Conservation (phyloP, 345 rosid species). For the Heritiera fomes region DNA sequence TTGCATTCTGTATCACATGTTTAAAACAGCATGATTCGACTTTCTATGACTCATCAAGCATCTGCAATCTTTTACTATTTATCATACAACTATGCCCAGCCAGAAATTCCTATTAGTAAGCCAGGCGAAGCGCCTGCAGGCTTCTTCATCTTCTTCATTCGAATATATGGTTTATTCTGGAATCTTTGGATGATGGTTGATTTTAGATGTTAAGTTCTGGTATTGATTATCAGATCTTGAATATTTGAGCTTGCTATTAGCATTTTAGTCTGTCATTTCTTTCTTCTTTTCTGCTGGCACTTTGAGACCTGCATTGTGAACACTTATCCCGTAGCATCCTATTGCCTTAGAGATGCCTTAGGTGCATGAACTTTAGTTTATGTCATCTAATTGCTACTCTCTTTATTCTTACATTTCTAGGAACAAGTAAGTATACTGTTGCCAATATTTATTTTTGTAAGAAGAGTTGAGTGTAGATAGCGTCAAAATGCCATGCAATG, state of each 20-base stretch:
- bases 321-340: neutral
- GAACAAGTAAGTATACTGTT: neutral
- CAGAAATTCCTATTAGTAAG: neutral
- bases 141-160: neutral
- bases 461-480: neutral
- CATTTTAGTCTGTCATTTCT: neutral
- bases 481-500: neutral
- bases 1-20: neutral
- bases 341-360: neutral
- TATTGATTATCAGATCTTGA: neutral
- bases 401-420: neutral
- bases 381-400: neutral
- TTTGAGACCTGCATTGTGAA: neutral
- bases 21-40: slow-evolving; percentile 4
- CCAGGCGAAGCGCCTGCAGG: neutral
- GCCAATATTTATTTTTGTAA: neutral
- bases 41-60: neutral
- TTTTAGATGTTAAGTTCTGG: neutral
- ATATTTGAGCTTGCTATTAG: too few species aligned
- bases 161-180: neutral
- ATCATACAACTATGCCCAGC: neutral
- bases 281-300: neutral
- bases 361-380: neutral
- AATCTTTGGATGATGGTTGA: neutral
- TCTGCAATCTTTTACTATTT: neutral